Percentiles rank a stretch among this genome's conserved stretches.
Evolutionary conservation across 257 asterid genomes (phyloP).

Genomic region (Nicotiana knightiana): DNA sequence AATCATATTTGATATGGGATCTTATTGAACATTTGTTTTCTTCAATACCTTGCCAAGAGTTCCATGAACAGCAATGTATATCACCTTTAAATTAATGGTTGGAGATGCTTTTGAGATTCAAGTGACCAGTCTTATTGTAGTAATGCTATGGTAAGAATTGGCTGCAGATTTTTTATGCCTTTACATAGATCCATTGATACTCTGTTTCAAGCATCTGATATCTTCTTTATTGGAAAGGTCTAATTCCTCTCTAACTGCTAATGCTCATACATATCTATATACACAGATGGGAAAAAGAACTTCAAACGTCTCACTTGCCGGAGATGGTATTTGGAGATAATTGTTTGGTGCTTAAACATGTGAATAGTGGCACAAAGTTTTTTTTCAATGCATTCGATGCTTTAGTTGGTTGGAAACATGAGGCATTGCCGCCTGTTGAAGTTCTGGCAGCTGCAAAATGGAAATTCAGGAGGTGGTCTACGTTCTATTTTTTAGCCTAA

Average conservation of each 20-base stretch:
- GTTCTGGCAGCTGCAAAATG: conserved; percentile 97
- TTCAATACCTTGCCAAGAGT: not conserved
- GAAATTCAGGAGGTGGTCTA: conserved; percentile 70
- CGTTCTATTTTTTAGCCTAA: not conserved
- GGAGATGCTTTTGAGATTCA: not conserved
- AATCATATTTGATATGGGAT: not conserved
- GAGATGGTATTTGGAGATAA: conserved; percentile 98
- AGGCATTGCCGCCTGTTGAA: conserved; percentile 90
- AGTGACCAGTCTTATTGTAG: not conserved
- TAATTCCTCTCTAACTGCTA: not conserved
- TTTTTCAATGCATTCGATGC: conserved; percentile 92
- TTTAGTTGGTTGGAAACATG: conserved; percentile 83
- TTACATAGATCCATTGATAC: not conserved
- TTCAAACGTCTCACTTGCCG: conserved; percentile 80
- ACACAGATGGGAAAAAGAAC: conserved; percentile 91
- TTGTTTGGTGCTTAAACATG: conserved; percentile 61
- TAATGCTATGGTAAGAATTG: not conserved
- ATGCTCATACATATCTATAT: not conserved
- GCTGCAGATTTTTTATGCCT: not conserved
- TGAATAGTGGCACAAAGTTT: conserved; percentile 55
- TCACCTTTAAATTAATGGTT: not conserved
- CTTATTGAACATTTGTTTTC: not conserved
- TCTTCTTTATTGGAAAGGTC: not conserved
- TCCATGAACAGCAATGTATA: not conserved
- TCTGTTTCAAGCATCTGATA: not conserved